Conservation (phyloP, 768 basidiomycete genomes). For the Sutorius australiensis region DNA sequence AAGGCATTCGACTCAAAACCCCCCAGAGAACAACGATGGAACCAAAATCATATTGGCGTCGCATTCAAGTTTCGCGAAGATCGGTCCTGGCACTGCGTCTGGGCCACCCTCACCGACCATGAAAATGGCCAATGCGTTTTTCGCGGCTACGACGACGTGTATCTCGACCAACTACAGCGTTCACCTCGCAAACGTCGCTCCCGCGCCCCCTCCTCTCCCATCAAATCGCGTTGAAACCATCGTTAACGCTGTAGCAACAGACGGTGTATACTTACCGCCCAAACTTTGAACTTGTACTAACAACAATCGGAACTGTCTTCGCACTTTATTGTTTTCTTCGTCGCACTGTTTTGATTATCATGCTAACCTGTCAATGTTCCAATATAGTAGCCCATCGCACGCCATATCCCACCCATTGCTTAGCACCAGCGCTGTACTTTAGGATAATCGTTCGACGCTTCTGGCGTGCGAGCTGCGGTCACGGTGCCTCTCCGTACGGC, state of each 20-base stretch:
- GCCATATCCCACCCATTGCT: slow-evolving; percentile 3
- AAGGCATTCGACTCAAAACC: slow-evolving; percentile 49
- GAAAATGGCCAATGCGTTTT: slow-evolving; percentile 47
- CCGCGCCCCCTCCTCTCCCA: slow-evolving; percentile 22
- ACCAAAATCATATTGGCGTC: slow-evolving; percentile 37
- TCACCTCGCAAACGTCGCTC: slow-evolving; percentile 37
- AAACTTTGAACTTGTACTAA: slow-evolving; percentile 12
- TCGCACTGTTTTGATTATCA: slow-evolving; percentile 17
- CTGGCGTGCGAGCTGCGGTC: slow-evolving; percentile 1
- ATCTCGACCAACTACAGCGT: slow-evolving; percentile 44
- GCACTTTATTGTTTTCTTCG: slow-evolving; percentile 1
- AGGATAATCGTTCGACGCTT: background rate
- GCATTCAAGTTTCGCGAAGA: slow-evolving; percentile 53
- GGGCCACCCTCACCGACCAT: slow-evolving; percentile 56
- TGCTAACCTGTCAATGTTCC: slow-evolving; percentile 1
- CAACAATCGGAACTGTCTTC: slow-evolving; percentile 2
- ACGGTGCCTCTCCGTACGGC: background rate
- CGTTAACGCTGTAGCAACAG: slow-evolving; percentile 6
- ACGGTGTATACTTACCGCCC: slow-evolving; percentile 13
- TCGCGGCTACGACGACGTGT: slow-evolving; percentile 59
- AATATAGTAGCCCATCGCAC: slow-evolving; percentile 7
- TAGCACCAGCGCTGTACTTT: slow-evolving; percentile 11
- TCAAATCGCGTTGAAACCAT: slow-evolving; percentile 18
- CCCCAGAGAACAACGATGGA: slow-evolving; percentile 31
- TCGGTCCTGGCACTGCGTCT: slow-evolving; percentile 58